Conservation (phyloP, 192 early-diverging fungal species). For the Linnemannia hyalina region DNA sequence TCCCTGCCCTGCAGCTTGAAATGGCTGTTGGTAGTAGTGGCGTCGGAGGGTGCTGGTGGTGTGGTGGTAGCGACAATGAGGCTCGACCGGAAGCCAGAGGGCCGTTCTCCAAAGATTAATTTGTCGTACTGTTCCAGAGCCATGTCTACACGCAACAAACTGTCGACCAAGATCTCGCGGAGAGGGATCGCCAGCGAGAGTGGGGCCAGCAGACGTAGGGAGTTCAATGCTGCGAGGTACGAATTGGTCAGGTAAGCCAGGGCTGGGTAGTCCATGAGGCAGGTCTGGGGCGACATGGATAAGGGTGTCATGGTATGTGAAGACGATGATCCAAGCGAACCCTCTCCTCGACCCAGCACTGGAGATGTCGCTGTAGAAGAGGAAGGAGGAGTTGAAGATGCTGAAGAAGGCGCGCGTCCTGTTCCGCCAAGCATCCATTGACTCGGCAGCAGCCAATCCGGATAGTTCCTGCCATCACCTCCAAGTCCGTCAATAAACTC, state of each 20-base stretch:
- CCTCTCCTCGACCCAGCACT: background rate
- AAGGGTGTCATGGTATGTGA: conserved; percentile 14
- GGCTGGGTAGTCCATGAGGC: conserved; percentile 73
- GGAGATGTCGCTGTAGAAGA: conserved; percentile 33
- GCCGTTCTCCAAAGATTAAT: conserved; percentile 44
- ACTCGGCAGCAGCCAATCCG: conserved; percentile 51
- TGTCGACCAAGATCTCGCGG: conserved; percentile 44
- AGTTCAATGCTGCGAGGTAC: conserved; percentile 73
- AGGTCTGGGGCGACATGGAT: conserved; percentile 64
- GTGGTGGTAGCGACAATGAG: background rate
- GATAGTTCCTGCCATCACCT: conserved; percentile 41
- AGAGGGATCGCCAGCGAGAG: conserved; percentile 54
- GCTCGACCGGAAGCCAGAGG: conserved; percentile 15
- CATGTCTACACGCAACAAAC: conserved; percentile 27
- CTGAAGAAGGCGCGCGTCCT: conserved; percentile 16
- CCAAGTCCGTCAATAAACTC: conserved; percentile 61
- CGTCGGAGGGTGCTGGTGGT: background rate
- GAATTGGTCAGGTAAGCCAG: conserved; percentile 77
- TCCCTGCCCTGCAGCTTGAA: conserved; percentile 37
- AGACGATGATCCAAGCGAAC: background rate
- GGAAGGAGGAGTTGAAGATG: conserved; percentile 18
- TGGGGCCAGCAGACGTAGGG: conserved; percentile 70
- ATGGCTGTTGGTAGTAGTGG: background rate
- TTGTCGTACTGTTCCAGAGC: conserved; percentile 45
- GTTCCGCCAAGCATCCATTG: conserved; percentile 63